Conservation (phyloP, 148 eudicot species). For the Vaccinium darrowii region DNA sequence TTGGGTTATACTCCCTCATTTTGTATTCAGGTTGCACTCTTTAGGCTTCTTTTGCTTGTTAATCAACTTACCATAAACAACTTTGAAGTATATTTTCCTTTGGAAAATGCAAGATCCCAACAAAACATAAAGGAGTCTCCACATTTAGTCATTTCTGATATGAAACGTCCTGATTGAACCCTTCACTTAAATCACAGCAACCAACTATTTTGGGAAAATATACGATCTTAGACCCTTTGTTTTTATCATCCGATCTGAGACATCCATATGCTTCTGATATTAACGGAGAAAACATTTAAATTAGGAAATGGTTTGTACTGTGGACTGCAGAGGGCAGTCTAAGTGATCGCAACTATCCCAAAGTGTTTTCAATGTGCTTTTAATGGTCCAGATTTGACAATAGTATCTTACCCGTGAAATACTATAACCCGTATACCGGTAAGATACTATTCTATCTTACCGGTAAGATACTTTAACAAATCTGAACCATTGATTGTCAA, state of each 20-base stretch:
- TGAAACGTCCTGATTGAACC: neutral
- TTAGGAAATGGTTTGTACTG: too few relatives aligned
- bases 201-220: constrained; percentile 1
- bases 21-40: neutral
- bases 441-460: too few relatives aligned
- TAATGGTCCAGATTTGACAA: too few relatives aligned
- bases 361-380: too few relatives aligned
- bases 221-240: neutral
- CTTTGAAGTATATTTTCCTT: neutral
- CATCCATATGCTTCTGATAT: neutral
- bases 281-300: neutral
- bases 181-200: constrained; percentile 6
- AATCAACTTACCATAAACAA: neutral
- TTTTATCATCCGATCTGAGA: neutral
- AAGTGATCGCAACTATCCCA: too few relatives aligned
- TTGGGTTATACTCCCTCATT: neutral
- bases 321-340: too few relatives aligned
- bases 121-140: neutral
- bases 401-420: too few relatives aligned
- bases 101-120: neutral
- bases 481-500: too few relatives aligned
- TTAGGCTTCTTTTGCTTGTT: neutral
- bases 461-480: too few relatives aligned
- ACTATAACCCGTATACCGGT: too few relatives aligned
- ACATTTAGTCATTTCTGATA: neutral